These are phyloP conservation scores for Morella rubra DNA, from an alignment of 306 rosid genomes.

Conservation along the genomic window DNA sequence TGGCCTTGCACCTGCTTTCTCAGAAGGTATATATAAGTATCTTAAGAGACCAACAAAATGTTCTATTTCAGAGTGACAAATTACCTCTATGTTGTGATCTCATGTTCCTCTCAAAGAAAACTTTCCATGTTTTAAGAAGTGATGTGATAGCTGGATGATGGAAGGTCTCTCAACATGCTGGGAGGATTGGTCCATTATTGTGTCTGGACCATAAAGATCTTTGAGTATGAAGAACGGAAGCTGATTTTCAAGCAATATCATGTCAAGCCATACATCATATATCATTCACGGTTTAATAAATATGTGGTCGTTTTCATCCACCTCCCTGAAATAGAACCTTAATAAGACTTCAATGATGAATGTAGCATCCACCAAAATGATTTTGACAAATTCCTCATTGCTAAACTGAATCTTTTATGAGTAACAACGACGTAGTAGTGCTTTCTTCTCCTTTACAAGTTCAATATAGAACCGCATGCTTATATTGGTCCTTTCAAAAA, in stretches of 20 bases:
- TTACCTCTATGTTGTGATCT: neutral
- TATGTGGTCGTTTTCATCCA: constrained; percentile 22
- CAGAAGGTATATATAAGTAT: constrained; percentile 24
- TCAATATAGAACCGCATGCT: constrained; percentile 6
- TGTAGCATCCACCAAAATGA: constrained; percentile 28
- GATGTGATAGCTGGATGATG: constrained; percentile 24
- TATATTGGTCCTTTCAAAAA: constrained; percentile 10
- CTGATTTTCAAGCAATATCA: constrained; percentile 55
- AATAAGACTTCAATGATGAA: constrained; percentile 37
- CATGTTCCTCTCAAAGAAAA: neutral
- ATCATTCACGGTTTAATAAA: constrained; percentile 36
- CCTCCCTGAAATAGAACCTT: neutral
- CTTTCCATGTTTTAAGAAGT: constrained; percentile 18
- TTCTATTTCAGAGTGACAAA: neutral
- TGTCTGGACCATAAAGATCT: constrained; percentile 18
- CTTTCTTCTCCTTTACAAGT: constrained; percentile 10
- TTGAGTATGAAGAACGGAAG: constrained; percentile 45
- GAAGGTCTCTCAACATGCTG: neutral
- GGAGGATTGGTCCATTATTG: neutral
- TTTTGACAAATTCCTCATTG: constrained; percentile 17
- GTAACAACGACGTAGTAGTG: constrained; percentile 9
- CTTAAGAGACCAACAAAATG: constrained; percentile 47
- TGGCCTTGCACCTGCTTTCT: neutral
- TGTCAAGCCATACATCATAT: constrained; percentile 34
- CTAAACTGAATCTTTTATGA: constrained; percentile 21